Evolutionary conservation across 345 rosid genomes (phyloP), one percentile per base, ranked within the genome.

Genomic region (Lagerstroemia speciosa): DNA sequence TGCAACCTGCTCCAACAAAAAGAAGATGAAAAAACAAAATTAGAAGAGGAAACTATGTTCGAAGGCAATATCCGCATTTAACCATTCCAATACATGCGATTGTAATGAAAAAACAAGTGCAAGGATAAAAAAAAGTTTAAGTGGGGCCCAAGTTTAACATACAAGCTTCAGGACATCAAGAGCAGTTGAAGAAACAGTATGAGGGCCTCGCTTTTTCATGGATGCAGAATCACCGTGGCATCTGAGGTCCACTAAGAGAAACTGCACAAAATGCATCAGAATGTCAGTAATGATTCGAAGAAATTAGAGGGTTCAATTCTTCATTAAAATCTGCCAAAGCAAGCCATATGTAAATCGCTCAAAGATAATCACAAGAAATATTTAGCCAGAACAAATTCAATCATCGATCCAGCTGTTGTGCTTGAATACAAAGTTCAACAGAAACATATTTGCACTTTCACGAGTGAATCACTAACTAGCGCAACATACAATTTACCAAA

Each of bases 201-300:
- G 87, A 33, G 94, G 90, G 60, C 84, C 82, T 67, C 83, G 86
- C 83, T 83, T 89, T 77, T 79, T 84, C 73, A 85, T 74, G 37
- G 85, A 75, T 37, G 98, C 83, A 29, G 98, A 93, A 79, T 93
- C 97, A 68, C 98, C 98, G 76, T 93, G 98, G 81, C 98, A 93
- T 67, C 97, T 87, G 64, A 93, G 76, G 79, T 93, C 98, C 17
- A 93, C 91, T 55, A 87, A 77, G 71, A 93, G 92, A 85, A 90
- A 93, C 98, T 91, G 86, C 72, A 75, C 37, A 30, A 72, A 6
- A 48, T 29, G 60, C 46, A 40, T 3, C 30, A 33, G 41, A 65
- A 65, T 58, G 29, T 11, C 12, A 0, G 14, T 30, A 1, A 58
- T 26, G 7, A 27, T 58, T n/a, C 33, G 2, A 0, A 27, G 15